Evolutionary conservation across 805 yeast genomes (phyloP), one percentile per base, ranked within the genome.

Genomic region (Candida krabiensis): DNA sequence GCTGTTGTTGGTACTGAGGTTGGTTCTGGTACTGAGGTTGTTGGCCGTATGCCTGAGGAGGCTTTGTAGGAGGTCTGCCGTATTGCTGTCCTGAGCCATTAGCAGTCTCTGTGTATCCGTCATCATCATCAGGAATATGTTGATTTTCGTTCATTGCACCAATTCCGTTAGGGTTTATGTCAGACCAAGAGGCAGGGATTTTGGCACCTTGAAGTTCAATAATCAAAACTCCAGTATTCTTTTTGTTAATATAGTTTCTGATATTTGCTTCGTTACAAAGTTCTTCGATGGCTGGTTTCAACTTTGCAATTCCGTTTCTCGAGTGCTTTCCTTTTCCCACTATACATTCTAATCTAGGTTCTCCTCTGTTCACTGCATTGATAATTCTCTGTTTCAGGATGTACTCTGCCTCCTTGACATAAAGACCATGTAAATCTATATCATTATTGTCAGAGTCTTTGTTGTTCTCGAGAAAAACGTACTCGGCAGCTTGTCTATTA

Each of bases 291-390:
- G 96, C 96, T 2, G 97, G 97, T 60, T 83, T 86, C 50, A 91
- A 64, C 61, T 89, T 90, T 28, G 96, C 90, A 36, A 87, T 76
- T 11, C 95, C 95, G 48, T 79, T 70, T 37, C 73, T 70, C 1
- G 96, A 86, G 59, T 90, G 98, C 28, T 79, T 56, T 6, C 97
- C 98, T 62, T 91, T 91, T 8, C 98, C 98, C 8, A 89, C 97
- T 59, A 91, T 90, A 15, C 88, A 93, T 46, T 79, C 77, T 30
- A 91, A 65, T 34, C 74, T 77, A 3, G 73, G 61, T 55, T 86
- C 93, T 38, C 75, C 67, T 22, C 72, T 64, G 17, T 77, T 66
- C 12, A 78, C 70, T 37, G 81, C 87, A 19, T 79, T 79, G n/a
- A 73, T 71, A 33, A 91, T 74, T 41, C 98, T 72, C 43, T 75